Evolutionary conservation across 1,139 yeast genomes (phyloP).

Genomic region (Yueomyces sp.): DNA sequence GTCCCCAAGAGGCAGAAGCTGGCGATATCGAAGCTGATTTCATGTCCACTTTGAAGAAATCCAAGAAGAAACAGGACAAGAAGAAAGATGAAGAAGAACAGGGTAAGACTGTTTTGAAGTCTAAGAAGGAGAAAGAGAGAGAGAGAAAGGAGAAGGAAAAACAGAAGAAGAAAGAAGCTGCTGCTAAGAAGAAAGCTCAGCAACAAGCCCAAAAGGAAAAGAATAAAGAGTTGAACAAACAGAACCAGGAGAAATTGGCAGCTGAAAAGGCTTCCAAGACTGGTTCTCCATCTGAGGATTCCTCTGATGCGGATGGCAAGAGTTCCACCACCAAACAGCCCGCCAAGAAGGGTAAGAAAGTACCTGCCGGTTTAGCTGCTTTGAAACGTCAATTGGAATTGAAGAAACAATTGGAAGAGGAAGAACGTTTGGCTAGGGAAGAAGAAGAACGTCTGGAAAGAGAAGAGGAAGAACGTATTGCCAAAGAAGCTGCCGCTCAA

Average conservation of each 20-base stretch:
- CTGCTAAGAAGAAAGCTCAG: conserved; percentile 72
- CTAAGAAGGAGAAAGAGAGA: conserved; percentile 94
- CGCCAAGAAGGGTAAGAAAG: conserved; percentile 52
- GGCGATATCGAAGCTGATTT: conserved; percentile 41
- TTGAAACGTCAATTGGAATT: conserved; percentile 76
- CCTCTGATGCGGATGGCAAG: neutral
- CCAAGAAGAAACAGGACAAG: conserved; percentile 65
- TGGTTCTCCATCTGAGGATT: conserved; percentile 3
- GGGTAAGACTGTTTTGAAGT: conserved; percentile 62
- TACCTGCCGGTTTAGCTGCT: conserved; percentile 71
- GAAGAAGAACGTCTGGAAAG: conserved; percentile 48
- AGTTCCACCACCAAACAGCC: conserved; percentile 10
- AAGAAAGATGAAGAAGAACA: conserved; percentile 35
- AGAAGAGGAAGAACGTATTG: conserved; percentile 46
- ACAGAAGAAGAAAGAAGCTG: conserved; percentile 82
- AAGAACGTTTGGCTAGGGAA: conserved; percentile 36
- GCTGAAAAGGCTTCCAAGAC: conserved; percentile 28
- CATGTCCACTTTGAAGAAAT: conserved; percentile 68
- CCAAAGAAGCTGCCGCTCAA: conserved; percentile 41
- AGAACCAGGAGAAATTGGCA: conserved; percentile 33
- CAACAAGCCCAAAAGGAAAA: conserved; percentile 57
- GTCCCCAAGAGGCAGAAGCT: conserved; percentile 20
- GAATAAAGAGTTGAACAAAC: conserved; percentile 34
- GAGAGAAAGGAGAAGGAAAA: conserved; percentile 97
- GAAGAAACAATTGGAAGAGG: conserved; percentile 74